Conservation (phyloP, 2,329 filamentous ascomycete genomes). For the Botrytis medusae region DNA sequence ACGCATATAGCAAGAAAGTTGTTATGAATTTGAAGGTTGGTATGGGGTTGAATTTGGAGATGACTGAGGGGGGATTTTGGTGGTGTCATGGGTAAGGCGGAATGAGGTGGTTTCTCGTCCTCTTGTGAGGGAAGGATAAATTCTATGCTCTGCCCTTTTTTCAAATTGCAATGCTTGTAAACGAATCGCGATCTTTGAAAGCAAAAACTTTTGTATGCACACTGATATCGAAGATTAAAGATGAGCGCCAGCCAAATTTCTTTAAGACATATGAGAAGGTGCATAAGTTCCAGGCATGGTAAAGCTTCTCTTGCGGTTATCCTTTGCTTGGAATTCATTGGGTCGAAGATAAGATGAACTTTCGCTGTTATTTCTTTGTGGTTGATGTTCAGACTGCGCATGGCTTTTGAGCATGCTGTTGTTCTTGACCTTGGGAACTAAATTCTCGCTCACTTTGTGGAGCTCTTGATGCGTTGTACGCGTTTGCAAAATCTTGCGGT, state of each 20-base stretch:
- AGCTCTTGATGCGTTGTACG: conserved; percentile 34
- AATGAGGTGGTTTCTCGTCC: background rate
- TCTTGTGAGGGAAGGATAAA: background rate
- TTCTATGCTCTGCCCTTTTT: conserved; percentile 8
- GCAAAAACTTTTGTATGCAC: background rate
- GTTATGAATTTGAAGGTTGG: background rate
- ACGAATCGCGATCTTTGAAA: background rate
- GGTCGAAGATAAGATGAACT: conserved; percentile 33
- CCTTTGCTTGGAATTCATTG: conserved; percentile 33
- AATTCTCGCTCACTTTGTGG: conserved; percentile 32
- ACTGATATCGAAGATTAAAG: background rate
- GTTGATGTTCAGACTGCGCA: conserved; percentile 23
- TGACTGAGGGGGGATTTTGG: background rate
- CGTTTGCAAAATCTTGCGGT: conserved; percentile 49
- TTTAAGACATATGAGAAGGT: conserved; percentile 13
- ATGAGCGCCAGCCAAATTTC: background rate
- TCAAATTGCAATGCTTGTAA: conserved; percentile 3
- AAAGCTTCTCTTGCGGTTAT: conserved; percentile 38
- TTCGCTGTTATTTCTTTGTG: conserved; percentile 31
- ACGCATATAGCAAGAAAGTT: conserved; percentile 1
- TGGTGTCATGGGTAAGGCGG: background rate
- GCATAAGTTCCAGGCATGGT: conserved; percentile 31
- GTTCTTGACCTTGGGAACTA: conserved; percentile 24
- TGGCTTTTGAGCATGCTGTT: conserved; percentile 32
- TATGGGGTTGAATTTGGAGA: background rate